These are phyloP conservation scores for Triadica sebifera DNA, from an alignment of 345 rosid species.

Conservation along the genomic window DNA sequence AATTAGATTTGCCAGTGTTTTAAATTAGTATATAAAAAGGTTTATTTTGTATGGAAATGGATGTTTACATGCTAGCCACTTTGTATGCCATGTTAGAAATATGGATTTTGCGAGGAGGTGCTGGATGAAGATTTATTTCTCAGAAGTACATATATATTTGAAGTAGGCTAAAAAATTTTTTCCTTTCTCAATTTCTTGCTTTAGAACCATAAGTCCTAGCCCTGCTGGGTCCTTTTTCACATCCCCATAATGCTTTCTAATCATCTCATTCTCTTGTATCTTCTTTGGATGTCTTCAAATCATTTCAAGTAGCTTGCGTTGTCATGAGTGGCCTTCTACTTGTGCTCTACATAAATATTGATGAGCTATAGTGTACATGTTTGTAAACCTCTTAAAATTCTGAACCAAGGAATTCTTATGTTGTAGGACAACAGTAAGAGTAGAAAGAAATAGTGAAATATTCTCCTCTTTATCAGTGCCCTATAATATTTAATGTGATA, in stretches of 20 bases:
- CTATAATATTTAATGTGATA: not conserved
- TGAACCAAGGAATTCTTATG: not conserved
- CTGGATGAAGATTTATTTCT: not conserved
- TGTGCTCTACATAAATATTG: not conserved
- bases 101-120: not conserved
- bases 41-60: not conserved
- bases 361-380: not conserved
- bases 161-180: no score
- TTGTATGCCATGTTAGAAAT: not conserved
- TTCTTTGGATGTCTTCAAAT: slow-evolving; percentile 2
- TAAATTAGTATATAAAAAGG: not conserved
- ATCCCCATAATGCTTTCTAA: not conserved
- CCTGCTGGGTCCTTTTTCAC: not conserved
- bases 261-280: not conserved
- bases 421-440: not conserved
- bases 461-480: not conserved
- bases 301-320: not conserved
- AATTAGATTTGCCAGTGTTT: not conserved
- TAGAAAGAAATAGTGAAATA: not conserved
- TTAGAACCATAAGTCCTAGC: not conserved
- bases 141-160: not conserved
- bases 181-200: not conserved
- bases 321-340: not conserved
- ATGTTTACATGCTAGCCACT: not conserved
- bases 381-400: not conserved